phyloP scores from a whole-genome alignment of 108 stramenopile genomes.

The Schizochytrium sp. region DNA sequence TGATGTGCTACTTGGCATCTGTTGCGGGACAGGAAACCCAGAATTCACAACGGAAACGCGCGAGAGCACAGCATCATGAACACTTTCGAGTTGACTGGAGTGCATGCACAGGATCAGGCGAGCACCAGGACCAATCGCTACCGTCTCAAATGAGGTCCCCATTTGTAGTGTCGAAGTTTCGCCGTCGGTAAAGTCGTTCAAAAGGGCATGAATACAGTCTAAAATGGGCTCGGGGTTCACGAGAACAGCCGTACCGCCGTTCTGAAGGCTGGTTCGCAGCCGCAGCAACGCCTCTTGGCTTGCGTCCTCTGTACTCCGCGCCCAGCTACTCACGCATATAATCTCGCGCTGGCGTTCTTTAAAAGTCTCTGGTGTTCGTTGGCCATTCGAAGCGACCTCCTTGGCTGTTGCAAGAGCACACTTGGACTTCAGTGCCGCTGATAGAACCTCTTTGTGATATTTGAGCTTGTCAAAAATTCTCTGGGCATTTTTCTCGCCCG shows the following conservation, averaged over 20 bases:
- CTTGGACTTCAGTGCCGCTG: no score
- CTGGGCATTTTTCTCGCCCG: background rate
- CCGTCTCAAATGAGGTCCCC: conserved; percentile 15
- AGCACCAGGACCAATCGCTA: background rate
- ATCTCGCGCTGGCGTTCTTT: background rate
- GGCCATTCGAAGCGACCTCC: background rate
- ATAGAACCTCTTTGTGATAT: background rate
- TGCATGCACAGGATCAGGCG: background rate
- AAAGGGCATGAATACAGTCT: background rate
- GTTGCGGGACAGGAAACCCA: background rate
- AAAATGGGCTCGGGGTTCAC: conserved; percentile 7
- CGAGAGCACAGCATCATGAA: background rate
- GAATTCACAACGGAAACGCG: conserved; percentile 1
- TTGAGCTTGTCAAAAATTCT: background rate
- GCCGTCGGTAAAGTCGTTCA: background rate
- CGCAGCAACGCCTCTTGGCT: background rate
- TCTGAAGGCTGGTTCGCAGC: background rate
- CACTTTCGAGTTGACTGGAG: background rate
- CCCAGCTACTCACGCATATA: background rate
- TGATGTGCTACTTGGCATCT: background rate
- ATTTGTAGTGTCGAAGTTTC: conserved; percentile 10
- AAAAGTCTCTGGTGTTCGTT: background rate
- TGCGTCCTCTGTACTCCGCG: background rate
- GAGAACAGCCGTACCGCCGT: background rate
- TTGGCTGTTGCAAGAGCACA: background rate